Conservation (phyloP, 2,329 filamentous ascomycete genomes). For the Cordyceps cicadae region DNA sequence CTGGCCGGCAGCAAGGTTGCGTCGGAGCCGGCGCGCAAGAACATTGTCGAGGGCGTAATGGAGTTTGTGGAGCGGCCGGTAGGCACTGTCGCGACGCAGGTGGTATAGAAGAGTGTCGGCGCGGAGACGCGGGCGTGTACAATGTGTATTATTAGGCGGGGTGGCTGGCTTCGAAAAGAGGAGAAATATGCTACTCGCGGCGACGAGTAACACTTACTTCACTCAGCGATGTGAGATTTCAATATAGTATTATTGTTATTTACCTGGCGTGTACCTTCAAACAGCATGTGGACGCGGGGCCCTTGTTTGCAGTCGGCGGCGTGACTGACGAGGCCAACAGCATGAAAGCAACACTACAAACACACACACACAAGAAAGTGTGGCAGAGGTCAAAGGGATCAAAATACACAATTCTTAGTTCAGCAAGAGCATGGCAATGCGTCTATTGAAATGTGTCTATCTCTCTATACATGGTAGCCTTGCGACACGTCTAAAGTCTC, state of each 20-base stretch:
- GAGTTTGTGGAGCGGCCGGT: conserved; percentile 81
- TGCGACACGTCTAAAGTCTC: background rate
- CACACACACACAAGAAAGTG: too few species aligned
- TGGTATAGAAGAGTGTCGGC: conserved; percentile 34
- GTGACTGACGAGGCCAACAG: too few species aligned
- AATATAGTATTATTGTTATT: background rate
- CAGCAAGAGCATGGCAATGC: conserved; percentile 13
- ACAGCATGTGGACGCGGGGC: background rate
- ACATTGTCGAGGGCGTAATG: conserved; percentile 79
- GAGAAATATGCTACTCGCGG: background rate
- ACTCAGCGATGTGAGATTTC: conserved; percentile 1
- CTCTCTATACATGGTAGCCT: background rate
- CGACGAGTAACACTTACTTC: background rate
- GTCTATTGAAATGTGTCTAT: background rate
- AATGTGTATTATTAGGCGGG: conserved; percentile 1
- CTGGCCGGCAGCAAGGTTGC: conserved; percentile 79
- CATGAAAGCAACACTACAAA: too few species aligned
- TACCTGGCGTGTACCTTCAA: background rate
- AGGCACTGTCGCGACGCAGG: conserved; percentile 76
- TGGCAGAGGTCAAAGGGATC: background rate
- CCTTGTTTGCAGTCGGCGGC: too few species aligned
- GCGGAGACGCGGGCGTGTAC: background rate
- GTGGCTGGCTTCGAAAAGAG: background rate
- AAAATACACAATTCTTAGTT: background rate
- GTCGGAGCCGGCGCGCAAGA: conserved; percentile 71